phyloP scores from a whole-genome alignment of 495 filamentous ascomycete genomes.

The Penicillium bialowiezense region DNA sequence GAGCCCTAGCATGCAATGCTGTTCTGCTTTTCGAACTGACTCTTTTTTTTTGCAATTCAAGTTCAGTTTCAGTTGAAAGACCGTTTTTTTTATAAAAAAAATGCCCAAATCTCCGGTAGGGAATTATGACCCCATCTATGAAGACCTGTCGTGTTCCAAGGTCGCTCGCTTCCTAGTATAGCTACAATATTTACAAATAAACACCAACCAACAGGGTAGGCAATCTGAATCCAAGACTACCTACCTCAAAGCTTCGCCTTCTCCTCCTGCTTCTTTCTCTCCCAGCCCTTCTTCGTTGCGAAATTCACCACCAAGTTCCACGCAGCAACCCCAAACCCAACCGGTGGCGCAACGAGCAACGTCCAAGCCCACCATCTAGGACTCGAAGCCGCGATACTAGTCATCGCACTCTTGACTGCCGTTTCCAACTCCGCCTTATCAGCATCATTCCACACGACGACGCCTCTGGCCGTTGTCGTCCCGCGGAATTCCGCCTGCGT shows the following conservation, averaged over 20 bases:
- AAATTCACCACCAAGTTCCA: constrained; percentile 69
- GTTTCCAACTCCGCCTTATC: constrained; percentile 60
- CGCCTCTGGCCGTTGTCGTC: constrained; percentile 52
- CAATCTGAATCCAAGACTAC: constrained; percentile 36
- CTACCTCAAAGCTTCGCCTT: constrained; percentile 55
- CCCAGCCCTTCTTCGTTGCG: constrained; percentile 66
- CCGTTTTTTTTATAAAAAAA: too few relatives aligned
- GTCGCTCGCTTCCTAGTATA: not conserved
- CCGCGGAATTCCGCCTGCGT: constrained; percentile 63
- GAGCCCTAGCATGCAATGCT: too few relatives aligned
- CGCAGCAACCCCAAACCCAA: constrained; percentile 60
- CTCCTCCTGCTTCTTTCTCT: constrained; percentile 58
- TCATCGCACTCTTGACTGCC: constrained; percentile 63
- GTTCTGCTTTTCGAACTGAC: too few relatives aligned
- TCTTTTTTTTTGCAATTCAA: too few relatives aligned
- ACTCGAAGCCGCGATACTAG: constrained; percentile 56
- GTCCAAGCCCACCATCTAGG: constrained; percentile 79
- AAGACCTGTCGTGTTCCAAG: not conserved
- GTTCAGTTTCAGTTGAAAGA: too few relatives aligned
- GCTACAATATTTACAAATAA: constrained; percentile 9
- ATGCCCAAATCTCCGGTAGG: too few relatives aligned
- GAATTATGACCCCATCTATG: too few relatives aligned
- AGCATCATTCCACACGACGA: constrained; percentile 86
- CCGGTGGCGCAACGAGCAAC: constrained; percentile 67
- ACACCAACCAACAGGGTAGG: not conserved